A percentile compares a stretch with the other conserved stretches of the same genome.
These are phyloP conservation scores for Ligustrum vulgare DNA, from an alignment of 257 asterid species.

Conservation along the genomic window DNA sequence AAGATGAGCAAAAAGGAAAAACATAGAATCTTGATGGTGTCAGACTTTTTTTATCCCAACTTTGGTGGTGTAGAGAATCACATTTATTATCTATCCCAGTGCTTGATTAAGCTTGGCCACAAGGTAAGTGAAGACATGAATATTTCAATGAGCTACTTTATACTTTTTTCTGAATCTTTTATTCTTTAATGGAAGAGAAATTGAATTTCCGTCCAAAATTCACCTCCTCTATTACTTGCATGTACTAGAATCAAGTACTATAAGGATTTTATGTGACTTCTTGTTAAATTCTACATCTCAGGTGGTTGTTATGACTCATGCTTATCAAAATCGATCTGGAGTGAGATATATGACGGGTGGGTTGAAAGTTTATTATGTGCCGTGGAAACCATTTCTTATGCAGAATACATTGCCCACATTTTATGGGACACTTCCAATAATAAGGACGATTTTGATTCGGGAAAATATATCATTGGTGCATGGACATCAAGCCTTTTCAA, in stretches of 20 bases:
- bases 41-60: slow-evolving; percentile 92
- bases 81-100: slow-evolving; percentile 87
- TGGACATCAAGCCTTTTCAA: slow-evolving; percentile 96
- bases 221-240: slow-evolving; percentile 4
- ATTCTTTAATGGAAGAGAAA: neutral
- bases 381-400: slow-evolving; percentile 91
- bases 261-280: neutral
- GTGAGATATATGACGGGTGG: slow-evolving; percentile 95
- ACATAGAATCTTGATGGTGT: slow-evolving; percentile 80
- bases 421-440: slow-evolving; percentile 81
- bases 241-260: slow-evolving; percentile 11
- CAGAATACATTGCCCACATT: slow-evolving; percentile 91
- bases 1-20: slow-evolving; percentile 51
- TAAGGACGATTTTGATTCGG: slow-evolving; percentile 78
- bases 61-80: slow-evolving; percentile 98
- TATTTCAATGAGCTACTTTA: slow-evolving; percentile 1
- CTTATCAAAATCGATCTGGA: slow-evolving; percentile 82
- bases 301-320: slow-evolving; percentile 97
- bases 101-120: slow-evolving; percentile 88
- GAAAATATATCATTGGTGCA: slow-evolving; percentile 88
- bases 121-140: slow-evolving; percentile 48
- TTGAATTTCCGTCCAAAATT: neutral
- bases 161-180: neutral
- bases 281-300: slow-evolving; percentile 28
- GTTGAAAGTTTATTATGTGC: slow-evolving; percentile 86